phyloP scores from a whole-genome alignment of 2,329 filamentous ascomycete species.

The Cytospora schulzeri region DNA sequence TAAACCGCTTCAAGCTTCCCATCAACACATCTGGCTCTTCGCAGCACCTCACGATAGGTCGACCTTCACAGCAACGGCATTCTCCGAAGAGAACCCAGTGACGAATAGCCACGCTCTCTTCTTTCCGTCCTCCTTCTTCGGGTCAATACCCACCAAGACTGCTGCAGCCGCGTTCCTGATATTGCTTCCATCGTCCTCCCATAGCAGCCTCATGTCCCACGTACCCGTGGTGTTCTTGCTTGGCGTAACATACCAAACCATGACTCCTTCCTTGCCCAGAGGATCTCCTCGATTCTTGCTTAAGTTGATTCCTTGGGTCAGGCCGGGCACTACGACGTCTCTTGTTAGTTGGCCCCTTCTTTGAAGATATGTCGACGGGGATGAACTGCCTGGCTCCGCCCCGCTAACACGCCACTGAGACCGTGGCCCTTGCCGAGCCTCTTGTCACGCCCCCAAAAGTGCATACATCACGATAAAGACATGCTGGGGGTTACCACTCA shows the following conservation, averaged over 20 bases:
- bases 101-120: slow-evolving; percentile 60
- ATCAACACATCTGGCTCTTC: background rate
- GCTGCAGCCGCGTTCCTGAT: slow-evolving; percentile 54
- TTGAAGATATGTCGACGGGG: background rate
- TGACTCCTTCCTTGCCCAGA: slow-evolving; percentile 43
- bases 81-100: slow-evolving; percentile 55
- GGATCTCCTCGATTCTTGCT: slow-evolving; percentile 35
- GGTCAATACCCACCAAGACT: slow-evolving; percentile 56
- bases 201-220: slow-evolving; percentile 53
- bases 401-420: background rate
- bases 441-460: background rate
- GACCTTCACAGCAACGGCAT: slow-evolving; percentile 54
- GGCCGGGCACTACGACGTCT: slow-evolving; percentile 46
- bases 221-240: slow-evolving; percentile 16
- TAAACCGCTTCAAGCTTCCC: background rate
- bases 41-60: slow-evolving; percentile 40
- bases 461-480: background rate
- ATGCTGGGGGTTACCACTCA: background rate
- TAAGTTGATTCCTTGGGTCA: slow-evolving; percentile 46
- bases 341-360: background rate
- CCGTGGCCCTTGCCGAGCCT: background rate
- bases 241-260: slow-evolving; percentile 47
- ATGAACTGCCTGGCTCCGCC: background rate
- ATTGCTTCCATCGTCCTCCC: slow-evolving; percentile 57
- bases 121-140: slow-evolving; percentile 43